phyloP scores from a whole-genome alignment of 2,329 filamentous ascomycete genomes.

The Phyllosticta ampelicida region DNA sequence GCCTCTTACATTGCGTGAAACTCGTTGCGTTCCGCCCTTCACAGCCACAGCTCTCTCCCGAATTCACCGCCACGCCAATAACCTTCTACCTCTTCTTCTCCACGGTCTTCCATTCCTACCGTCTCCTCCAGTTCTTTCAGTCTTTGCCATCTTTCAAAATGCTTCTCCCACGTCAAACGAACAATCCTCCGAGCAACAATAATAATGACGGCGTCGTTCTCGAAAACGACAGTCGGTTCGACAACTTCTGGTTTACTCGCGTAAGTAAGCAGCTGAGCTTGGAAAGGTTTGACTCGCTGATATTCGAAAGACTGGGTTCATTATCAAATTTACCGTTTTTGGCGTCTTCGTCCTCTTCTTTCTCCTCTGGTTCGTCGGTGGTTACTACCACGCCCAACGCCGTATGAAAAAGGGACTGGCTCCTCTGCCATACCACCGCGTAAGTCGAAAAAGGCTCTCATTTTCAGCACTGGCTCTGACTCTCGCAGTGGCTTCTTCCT shows the following conservation, averaged over 20 bases:
- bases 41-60: not conserved
- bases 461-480: not conserved
- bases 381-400: slow-evolving; percentile 58
- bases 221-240: not conserved
- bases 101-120: not conserved
- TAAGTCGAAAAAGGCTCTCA: slow-evolving; percentile 12
- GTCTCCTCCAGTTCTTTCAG: not conserved
- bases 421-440: slow-evolving; percentile 58
- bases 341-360: slow-evolving; percentile 42
- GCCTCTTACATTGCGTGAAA: not conserved
- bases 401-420: slow-evolving; percentile 55
- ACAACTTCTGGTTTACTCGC: slow-evolving; percentile 2
- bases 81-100: not conserved
- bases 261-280: not conserved
- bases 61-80: not conserved
- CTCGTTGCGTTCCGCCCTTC: not conserved
- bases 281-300: not conserved
- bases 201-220: not conserved
- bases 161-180: slow-evolving; percentile 2
- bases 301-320: slow-evolving; percentile 46
- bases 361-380: slow-evolving; percentile 54
- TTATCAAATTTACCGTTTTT: slow-evolving; percentile 63
- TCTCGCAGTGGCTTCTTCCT: slow-evolving; percentile 32
- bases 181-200: not conserved
- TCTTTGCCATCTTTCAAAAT: not conserved